Conservation (phyloP, 83 land plant species). For the Picea abies region DNA sequence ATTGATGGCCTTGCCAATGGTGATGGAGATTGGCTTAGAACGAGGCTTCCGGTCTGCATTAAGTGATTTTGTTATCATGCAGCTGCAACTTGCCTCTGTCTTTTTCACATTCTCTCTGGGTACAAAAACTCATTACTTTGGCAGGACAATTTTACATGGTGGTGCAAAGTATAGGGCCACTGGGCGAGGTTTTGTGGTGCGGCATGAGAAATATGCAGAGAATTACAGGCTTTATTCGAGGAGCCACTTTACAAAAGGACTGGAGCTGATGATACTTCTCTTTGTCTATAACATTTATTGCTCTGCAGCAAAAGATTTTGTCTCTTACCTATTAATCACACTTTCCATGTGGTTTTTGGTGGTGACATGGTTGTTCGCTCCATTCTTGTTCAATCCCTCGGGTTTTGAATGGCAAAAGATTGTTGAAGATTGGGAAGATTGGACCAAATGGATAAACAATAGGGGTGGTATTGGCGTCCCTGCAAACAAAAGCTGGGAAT, state of each 20-base stretch:
- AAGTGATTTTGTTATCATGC: conserved; percentile 82
- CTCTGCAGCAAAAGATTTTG: conserved; percentile 19
- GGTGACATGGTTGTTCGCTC: conserved; percentile 78
- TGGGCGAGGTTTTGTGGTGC: conserved; percentile 90
- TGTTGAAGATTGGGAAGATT: conserved; percentile 86
- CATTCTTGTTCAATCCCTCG: conserved; percentile 83
- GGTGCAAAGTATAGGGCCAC: conserved; percentile 93
- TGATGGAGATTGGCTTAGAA: conserved; percentile 92
- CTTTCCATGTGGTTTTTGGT: conserved; percentile 83
- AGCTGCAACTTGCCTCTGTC: conserved; percentile 89
- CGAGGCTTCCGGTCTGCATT: conserved; percentile 85
- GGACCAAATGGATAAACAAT: conserved; percentile 87
- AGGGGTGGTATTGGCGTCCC: conserved; percentile 91
- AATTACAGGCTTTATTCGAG: conserved; percentile 79
- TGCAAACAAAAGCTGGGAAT: conserved; percentile 93
- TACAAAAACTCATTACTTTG: conserved; percentile 83
- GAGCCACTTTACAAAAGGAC: conserved; percentile 81
- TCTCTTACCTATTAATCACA: conserved; percentile 48
- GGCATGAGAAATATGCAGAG: conserved; percentile 80
- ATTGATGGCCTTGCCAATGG: conserved; percentile 90
- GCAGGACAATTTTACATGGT: conserved; percentile 89
- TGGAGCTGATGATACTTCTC: conserved; percentile 71
- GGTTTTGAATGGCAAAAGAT: conserved; percentile 94
- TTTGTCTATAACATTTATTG: conserved; percentile 58
- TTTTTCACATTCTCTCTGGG: conserved; percentile 94